Conservation (phyloP, 495 filamentous ascomycete genomes). For the Penicillium angulare region DNA sequence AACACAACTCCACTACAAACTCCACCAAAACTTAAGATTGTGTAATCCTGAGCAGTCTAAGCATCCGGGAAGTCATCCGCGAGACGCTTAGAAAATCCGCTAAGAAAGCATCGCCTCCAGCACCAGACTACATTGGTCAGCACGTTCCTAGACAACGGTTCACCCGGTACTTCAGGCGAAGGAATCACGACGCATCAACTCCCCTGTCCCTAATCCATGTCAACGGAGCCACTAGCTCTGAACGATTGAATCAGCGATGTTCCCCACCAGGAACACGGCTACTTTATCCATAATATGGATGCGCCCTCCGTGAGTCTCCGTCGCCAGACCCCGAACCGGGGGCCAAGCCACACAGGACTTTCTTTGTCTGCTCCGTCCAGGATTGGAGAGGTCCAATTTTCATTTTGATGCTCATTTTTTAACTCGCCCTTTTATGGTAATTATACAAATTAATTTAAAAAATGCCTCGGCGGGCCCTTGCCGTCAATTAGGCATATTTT, state of each 20-base stretch:
- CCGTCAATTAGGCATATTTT: neutral
- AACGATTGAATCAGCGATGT: slow-evolving; percentile 5
- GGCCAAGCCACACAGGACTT: slow-evolving; percentile 9
- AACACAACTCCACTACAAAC: slow-evolving; percentile 1
- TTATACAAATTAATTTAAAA: no score
- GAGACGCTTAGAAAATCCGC: slow-evolving; percentile 7
- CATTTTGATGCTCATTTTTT: no score
- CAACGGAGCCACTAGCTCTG: slow-evolving; percentile 13
- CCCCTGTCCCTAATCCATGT: slow-evolving; percentile 12
- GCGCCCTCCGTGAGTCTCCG: neutral
- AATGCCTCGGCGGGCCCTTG: neutral
- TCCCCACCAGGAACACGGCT: slow-evolving; percentile 1
- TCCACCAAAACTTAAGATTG: slow-evolving; percentile 5
- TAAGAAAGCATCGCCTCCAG: neutral
- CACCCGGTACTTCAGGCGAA: slow-evolving; percentile 11
- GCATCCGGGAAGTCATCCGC: slow-evolving; percentile 14
- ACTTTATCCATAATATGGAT: slow-evolving; percentile 4
- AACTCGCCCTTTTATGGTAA: no score
- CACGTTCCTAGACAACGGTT: slow-evolving; percentile 21
- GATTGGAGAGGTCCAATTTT: no score
- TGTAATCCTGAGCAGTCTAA: slow-evolving; percentile 6
- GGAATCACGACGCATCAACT: slow-evolving; percentile 7
- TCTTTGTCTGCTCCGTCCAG: slow-evolving; percentile 9
- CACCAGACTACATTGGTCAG: slow-evolving; percentile 9
- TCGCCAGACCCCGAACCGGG: neutral